phyloP scores from a whole-genome alignment of 148 eudicot species.

The Silene latifolia region DNA sequence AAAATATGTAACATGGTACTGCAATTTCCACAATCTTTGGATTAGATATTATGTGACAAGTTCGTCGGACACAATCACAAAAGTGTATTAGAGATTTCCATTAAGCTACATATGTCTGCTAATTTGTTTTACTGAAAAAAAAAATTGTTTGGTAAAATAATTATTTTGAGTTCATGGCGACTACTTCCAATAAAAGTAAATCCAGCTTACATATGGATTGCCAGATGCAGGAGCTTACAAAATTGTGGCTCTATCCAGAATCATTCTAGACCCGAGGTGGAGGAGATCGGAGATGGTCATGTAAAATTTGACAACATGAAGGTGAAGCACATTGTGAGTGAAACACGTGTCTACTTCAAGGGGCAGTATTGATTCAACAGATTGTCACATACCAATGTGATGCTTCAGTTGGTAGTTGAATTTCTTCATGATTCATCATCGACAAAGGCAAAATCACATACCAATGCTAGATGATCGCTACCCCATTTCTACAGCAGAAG shows the following conservation, averaged over 20 bases:
- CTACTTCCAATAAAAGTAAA: no score
- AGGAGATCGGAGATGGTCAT: background rate
- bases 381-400: background rate
- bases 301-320: no score
- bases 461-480: constrained; percentile 74
- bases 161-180: background rate
- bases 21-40: background rate
- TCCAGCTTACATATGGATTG: background rate
- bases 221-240: background rate
- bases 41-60: no score
- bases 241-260: background rate
- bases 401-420: background rate
- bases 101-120: background rate
- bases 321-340: background rate
- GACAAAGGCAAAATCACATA: constrained; percentile 56
- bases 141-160: no score
- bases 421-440: constrained; percentile 10
- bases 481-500: constrained; percentile 49
- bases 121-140: no score
- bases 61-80: no score
- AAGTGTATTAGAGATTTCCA: no score
- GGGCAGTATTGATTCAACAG: background rate
- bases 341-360: background rate
- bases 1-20: background rate
- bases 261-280: background rate